Evolutionary conservation across 768 basidiomycete genomes (phyloP), one percentile per base, ranked within the genome.

Genomic region (Mycena venus): DNA sequence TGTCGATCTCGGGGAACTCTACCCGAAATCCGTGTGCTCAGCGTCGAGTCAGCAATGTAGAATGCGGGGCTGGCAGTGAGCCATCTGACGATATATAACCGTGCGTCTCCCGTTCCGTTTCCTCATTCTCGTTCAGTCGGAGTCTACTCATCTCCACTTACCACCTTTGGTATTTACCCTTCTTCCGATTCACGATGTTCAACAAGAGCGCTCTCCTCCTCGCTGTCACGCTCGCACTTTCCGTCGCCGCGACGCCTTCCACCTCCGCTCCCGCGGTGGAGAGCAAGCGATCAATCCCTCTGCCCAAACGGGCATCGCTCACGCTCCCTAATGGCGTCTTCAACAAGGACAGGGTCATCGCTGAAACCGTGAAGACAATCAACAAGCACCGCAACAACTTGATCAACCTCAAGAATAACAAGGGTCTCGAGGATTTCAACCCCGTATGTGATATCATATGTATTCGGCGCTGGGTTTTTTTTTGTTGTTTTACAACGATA

Each of bases 311-410:
- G 31, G 27, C 27, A 12, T 31, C 72, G 23, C 65, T 78, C n/a
- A 79, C 77, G 29, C 42, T 15, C 3, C 21, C 56, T 6, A 67
- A 76, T 2, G 78, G 78, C 27, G 75, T 78, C 15, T 79, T 79
- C 56, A 75, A 79, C 67, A 67, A 70, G 29, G 77, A 79, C 65
- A 77, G 74, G 61, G 79, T 79, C 15, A 65, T 80, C 47, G 60
- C 70, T 42, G n/a, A 31, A 15, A 77, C 70, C 14, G 40, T 77
- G 60, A 25, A 40, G 10, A 77, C 74, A 23, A 21, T 53, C 56
- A 84, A 84, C 80, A 86, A 86, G 79, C 82, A 85, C 76, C 85
- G 82, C 70, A 77, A 79, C 76, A 85, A 85, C 78, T 62, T 86
- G 75, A 81, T 83, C 75, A 85, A 84, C 75, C 79, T 84, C 25